These are phyloP conservation scores for Starmerella khaoyaiensis DNA, from an alignment of 805 yeast genomes.

Conservation along the genomic window DNA sequence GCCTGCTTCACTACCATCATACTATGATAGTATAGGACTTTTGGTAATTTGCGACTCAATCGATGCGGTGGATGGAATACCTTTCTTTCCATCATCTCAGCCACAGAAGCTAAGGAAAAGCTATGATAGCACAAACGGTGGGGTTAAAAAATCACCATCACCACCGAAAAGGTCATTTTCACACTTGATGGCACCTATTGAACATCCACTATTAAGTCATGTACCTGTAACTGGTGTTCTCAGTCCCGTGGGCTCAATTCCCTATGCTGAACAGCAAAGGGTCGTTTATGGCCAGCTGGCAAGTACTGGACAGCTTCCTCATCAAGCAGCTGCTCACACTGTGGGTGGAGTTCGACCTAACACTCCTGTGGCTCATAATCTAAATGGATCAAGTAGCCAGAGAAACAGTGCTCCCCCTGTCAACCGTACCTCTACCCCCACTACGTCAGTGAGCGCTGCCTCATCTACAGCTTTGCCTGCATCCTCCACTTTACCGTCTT, in stretches of 20 bases:
- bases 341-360: constrained; percentile 17
- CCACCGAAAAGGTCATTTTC: background rate
- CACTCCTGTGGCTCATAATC: constrained; percentile 16
- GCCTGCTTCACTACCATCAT: constrained; percentile 19
- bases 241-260: constrained; percentile 16
- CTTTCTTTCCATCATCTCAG: constrained; percentile 19
- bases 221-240: constrained; percentile 21
- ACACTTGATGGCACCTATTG: constrained; percentile 11
- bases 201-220: constrained; percentile 21
- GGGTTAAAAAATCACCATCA: background rate
- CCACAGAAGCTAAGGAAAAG: constrained; percentile 10
- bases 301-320: constrained; percentile 16
- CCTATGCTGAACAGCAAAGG: constrained; percentile 21
- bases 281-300: constrained; percentile 20
- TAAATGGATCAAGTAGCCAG: constrained; percentile 6
- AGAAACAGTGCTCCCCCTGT: constrained; percentile 3
- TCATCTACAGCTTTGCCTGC: no score
- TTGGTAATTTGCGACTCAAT: constrained; percentile 32
- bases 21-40: constrained; percentile 31
- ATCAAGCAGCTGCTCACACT: constrained; percentile 12
- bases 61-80: constrained; percentile 29
- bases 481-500: no score
- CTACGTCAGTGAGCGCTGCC: no score
- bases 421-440: no score
- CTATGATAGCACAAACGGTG: background rate